A percentile compares a stretch with the other conserved stretches of the same genome.
Conservation (phyloP, 2,329 filamentous ascomycete genomes). For the Neodidymelliopsis sp. region DNA sequence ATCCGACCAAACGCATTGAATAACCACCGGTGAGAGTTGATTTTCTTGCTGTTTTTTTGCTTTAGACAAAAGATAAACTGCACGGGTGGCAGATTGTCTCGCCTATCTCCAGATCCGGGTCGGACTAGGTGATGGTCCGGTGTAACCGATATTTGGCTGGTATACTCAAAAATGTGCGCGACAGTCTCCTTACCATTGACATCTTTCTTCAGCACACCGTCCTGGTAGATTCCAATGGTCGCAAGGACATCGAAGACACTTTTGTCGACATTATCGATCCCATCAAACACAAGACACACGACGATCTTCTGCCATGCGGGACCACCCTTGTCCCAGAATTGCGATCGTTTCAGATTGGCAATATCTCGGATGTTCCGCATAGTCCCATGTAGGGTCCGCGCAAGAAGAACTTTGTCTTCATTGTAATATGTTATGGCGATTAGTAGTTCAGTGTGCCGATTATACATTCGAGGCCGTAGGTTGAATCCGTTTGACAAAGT, state of each 20-base stretch:
- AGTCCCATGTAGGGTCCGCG: slow-evolving; percentile 90
- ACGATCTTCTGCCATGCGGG: slow-evolving; percentile 99
- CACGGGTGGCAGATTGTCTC: slow-evolving; percentile 95
- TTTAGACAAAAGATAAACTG: slow-evolving; percentile 99
- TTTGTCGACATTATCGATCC: slow-evolving; percentile 96
- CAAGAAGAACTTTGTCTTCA: slow-evolving; percentile 90
- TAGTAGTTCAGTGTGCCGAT: slow-evolving; percentile 91
- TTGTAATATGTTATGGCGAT: slow-evolving; percentile 99
- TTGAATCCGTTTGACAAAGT: slow-evolving; percentile 98
- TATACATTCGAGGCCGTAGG: slow-evolving; percentile 94
- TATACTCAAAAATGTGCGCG: slow-evolving; percentile 97
- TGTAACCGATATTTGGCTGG: slow-evolving; percentile 92
- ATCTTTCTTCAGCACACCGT: slow-evolving; percentile 96
- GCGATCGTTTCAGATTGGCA: slow-evolving; percentile 95
- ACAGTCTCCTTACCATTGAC: slow-evolving; percentile 95
- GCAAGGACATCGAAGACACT: slow-evolving; percentile 88
- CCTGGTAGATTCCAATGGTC: slow-evolving; percentile 92
- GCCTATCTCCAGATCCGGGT: slow-evolving; percentile 79
- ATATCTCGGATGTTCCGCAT: slow-evolving; percentile 99
- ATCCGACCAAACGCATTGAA: slow-evolving; percentile 98
- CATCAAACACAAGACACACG: slow-evolving; percentile 92
- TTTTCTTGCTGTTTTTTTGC: slow-evolving; percentile 99
- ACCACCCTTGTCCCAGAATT: slow-evolving; percentile 98
- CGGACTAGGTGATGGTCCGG: slow-evolving; percentile 92
- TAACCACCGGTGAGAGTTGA: slow-evolving; percentile 98